phyloP scores from a whole-genome alignment of 441 rosid species.

The Erysimum cheiri region DNA sequence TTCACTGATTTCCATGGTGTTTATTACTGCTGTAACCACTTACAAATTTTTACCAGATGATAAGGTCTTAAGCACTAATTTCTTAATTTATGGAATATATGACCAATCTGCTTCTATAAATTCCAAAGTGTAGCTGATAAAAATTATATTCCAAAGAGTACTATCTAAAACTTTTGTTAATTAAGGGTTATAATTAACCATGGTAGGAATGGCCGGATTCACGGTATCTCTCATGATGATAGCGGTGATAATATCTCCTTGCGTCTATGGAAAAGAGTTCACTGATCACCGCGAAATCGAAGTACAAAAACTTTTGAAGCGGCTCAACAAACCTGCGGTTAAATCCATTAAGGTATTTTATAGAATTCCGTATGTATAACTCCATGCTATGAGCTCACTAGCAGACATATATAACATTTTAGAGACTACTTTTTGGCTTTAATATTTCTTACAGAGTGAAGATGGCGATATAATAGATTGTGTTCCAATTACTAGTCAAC shows the following conservation, averaged over 20 bases:
- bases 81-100: neutral
- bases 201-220: neutral
- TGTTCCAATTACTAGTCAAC: conserved; percentile 49
- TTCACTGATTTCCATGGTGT: neutral
- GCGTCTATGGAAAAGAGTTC: conserved; percentile 1
- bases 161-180: neutral
- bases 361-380: neutral
- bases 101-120: conserved; percentile 25
- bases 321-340: conserved; percentile 52
- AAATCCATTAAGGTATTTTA: conserved; percentile 48
- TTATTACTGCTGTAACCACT: conserved; percentile 9
- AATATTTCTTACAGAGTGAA: conserved; percentile 44
- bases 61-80: neutral
- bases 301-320: conserved; percentile 46
- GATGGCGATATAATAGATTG: conserved; percentile 67
- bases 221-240: conserved; percentile 7
- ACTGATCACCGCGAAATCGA: conserved; percentile 26
- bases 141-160: neutral
- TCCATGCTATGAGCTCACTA: neutral
- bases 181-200: neutral
- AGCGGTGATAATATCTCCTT: neutral
- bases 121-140: neutral
- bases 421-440: neutral
- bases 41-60: neutral
- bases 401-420: neutral